Base-by-base conservation (phyloP, 2,329 filamentous ascomycete species). In the Fusarium virguliforme region DNA sequence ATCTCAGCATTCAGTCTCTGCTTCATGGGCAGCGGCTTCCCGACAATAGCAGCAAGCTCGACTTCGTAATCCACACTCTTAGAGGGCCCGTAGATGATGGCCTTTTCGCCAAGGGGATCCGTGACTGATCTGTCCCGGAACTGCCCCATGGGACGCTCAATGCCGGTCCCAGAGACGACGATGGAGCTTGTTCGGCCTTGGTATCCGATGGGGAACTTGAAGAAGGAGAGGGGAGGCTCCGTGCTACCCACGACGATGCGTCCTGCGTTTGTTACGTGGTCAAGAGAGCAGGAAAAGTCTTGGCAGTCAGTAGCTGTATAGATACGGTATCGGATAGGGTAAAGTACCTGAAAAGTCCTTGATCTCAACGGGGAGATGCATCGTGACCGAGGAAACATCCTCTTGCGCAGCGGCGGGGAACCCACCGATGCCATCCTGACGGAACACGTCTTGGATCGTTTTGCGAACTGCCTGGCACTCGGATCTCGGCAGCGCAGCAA, bases 341-440 rank as follows among this genome's bases (percentile, higher is more conserved):
- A 22, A 37, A 55, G 30, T 60, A 75, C 72, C 75, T 4, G 78
- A 86, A 73, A 89, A 91, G 37, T 87, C 88, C 5, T 83, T 82
- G 18, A 89, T 84, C 4, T 80, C 76, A 38, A 91, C 78, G 0
- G 89, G 90, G 0, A 91, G 74, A 72, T 90, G 85, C 70, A 89
- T 78, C 78, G 18, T 70, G 0, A 70, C 71, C 13, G 46, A 37
- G 1, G 64, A 65, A 1, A 80, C 41, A 1, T 66, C 62, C 32
- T 71, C 64, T n/a, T 56, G 64, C 1, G 57, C 62, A 5, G 37
- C 8, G 1, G 58, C 41, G 8, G 75, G 72, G 2, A 75, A 63
- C 0, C n/a, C 48, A 12, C 38, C 38, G 0, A 73, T 18, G 0
- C 61, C 64, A 6, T 9, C 10, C 0, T 59, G 22, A 1, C 28